A percentile compares a stretch with the other conserved stretches of the same genome.
Evolutionary conservation across 371 early-diverging fungal genomes (phyloP).

Genomic region (Mycotypha africana): DNA sequence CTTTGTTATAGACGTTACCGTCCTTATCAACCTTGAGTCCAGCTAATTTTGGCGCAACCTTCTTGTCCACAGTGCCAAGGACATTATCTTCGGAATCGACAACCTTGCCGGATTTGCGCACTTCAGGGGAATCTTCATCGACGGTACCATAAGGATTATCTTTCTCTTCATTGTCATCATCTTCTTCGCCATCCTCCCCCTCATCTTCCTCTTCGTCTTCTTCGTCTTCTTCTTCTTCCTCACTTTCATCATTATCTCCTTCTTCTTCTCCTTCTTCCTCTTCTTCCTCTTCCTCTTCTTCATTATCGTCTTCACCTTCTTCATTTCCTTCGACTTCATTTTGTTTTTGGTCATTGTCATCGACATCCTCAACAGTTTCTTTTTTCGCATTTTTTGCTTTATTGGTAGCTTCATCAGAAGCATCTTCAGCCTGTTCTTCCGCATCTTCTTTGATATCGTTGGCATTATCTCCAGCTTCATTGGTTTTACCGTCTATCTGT

Average conservation of each 20-base stretch:
- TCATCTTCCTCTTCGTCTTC: background rate
- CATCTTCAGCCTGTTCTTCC: no score
- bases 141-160: slow-evolving; percentile 11
- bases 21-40: slow-evolving; percentile 18
- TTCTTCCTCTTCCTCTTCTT: background rate
- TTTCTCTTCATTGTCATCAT: slow-evolving; percentile 5
- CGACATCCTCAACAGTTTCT: background rate
- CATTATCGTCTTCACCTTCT: background rate
- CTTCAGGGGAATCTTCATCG: slow-evolving; percentile 18
- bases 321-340: background rate
- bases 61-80: slow-evolving; percentile 13
- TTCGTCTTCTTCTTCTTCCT: background rate
- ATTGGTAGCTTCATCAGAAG: no score
- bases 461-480: background rate
- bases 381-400: background rate
- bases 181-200: background rate
- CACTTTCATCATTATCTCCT: background rate
- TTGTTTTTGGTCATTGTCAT: no score
- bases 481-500: no score
- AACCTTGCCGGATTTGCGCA: slow-evolving; percentile 20
- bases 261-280: background rate
- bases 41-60: slow-evolving; percentile 9
- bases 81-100: slow-evolving; percentile 15
- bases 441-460: background rate
- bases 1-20: slow-evolving; percentile 5